Evolutionary conservation across 2,329 filamentous ascomycete genomes (phyloP).

Genomic region (Byssochlamys sp.): DNA sequence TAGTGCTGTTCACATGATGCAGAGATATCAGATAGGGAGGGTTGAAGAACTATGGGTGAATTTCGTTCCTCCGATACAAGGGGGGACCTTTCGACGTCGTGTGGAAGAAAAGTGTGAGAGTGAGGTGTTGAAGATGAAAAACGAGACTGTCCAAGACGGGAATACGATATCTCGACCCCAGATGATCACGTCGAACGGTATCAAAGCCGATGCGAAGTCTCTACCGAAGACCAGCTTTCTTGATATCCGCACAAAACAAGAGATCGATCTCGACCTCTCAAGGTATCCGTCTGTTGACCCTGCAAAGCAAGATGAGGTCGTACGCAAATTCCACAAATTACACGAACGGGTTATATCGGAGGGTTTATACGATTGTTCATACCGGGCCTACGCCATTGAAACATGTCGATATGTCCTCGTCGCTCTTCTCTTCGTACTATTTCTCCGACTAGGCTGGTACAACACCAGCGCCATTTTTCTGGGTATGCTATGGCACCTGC

Average conservation of each 20-base stretch:
- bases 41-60: conserved; percentile 77
- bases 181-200: conserved; percentile 15
- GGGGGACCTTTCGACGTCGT: conserved; percentile 60
- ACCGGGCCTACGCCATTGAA: conserved; percentile 69
- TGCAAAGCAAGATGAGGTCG: conserved; percentile 63
- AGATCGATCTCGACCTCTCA: conserved; percentile 64
- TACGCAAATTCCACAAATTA: conserved; percentile 70
- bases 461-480: conserved; percentile 55
- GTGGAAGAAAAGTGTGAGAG: conserved; percentile 30
- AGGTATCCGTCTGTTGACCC: conserved; percentile 73
- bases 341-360: conserved; percentile 61
- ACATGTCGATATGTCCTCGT: conserved; percentile 60
- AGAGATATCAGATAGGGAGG: conserved; percentile 70
- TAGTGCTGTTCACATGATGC: conserved; percentile 67
- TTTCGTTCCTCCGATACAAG: conserved; percentile 84
- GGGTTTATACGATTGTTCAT: conserved; percentile 76
- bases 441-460: conserved; percentile 58
- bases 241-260: conserved; percentile 62
- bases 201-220: conserved; percentile 14
- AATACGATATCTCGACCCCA: conserved; percentile 17
- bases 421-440: conserved; percentile 51
- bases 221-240: conserved; percentile 51
- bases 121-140: conserved; percentile 38
- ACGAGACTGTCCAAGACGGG: conserved; percentile 45
- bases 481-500: background rate